Evolutionary conservation across 495 filamentous ascomycete species (phyloP), one percentile per base, ranked within the genome.

Genomic region (Xylaria sp.): DNA sequence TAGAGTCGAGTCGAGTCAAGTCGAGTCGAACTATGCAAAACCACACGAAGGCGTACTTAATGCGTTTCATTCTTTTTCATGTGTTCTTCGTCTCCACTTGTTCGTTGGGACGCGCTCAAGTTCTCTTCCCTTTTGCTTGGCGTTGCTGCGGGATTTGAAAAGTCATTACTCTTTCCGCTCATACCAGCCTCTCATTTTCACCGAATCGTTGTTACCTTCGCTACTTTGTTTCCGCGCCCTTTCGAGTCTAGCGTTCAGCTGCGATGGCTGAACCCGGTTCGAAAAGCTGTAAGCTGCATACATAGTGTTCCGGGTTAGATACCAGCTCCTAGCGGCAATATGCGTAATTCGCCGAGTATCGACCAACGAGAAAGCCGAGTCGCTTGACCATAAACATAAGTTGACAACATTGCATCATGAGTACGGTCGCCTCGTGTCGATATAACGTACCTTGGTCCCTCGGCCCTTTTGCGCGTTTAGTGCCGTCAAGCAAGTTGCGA

Each of bases 111-210:
- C 52, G 52, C 26, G 52, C 52, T 31, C 50, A 29, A 29, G 50
- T 53, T 26, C 24, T 24, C n/a, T 21, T 19, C 24, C 14, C 5
- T 5, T 31, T 48, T 29, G 40, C 61, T 63, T 63, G 40, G 59
- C 61, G 7, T 53, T 44, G 61, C 61, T 14, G 31, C 61, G 33
- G 26, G 43, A 65, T 50, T 50, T 50, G 62, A 29, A 21, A 52
- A 52, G 17, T 15, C 11, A 19, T 33, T 64, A 17, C 61, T 33
- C 40, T 41, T n/a, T 46, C 61, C 48, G 37, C 40, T 65, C 29
- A 24, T 37, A 52, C 62, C 44, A 65, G 11, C 62, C 44, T 50
- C 62, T 52, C 44, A 33, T 31, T 29, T 35, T 59, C n/a, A 59
- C 57, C 31, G 21, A 1, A 48, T 63, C 17, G 11, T 63, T 12